phyloP scores from a whole-genome alignment of 495 filamentous ascomycete genomes.

The Penicillium waksmanii region DNA sequence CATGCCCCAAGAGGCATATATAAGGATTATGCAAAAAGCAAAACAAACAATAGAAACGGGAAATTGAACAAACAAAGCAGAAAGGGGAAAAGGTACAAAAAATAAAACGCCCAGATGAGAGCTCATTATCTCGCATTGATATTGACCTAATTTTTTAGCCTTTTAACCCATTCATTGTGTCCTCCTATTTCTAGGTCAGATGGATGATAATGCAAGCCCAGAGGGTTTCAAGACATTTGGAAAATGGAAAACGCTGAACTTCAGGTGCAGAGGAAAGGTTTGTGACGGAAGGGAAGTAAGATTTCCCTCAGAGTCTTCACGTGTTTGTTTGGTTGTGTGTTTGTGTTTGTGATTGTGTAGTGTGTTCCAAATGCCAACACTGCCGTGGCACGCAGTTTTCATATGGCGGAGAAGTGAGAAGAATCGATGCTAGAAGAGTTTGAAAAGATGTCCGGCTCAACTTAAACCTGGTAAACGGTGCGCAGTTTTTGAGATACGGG shows the following conservation, averaged over 20 bases:
- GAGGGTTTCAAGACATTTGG: constrained; percentile 1
- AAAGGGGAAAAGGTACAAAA: constrained; percentile 15
- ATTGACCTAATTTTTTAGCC: constrained; percentile 17
- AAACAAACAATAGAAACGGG: constrained; percentile 5
- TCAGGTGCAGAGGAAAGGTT: constrained; percentile 1
- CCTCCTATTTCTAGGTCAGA: constrained; percentile 24
- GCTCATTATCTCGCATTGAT: constrained; percentile 18
- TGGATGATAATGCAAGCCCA: constrained; percentile 10
- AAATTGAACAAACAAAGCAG: constrained; percentile 4
- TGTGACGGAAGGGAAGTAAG: not conserved
- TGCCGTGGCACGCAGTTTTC: not conserved
- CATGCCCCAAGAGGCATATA: constrained; percentile 1
- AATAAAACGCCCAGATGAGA: constrained; percentile 22
- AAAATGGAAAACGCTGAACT: constrained; percentile 18
- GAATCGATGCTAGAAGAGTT: constrained; percentile 5
- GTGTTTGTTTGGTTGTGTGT: not conserved
- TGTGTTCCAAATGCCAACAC: not conserved
- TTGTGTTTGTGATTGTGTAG: not conserved
- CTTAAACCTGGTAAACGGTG: constrained; percentile 48
- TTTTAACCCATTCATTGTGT: constrained; percentile 14
- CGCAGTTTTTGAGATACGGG: constrained; percentile 62
- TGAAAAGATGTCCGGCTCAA: not conserved
- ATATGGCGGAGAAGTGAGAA: not conserved
- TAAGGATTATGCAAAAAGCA: not conserved
- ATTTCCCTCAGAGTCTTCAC: not conserved